Base-by-base conservation (phyloP, 1,284 basidiomycete species). In the Tilletia walkeri region DNA sequence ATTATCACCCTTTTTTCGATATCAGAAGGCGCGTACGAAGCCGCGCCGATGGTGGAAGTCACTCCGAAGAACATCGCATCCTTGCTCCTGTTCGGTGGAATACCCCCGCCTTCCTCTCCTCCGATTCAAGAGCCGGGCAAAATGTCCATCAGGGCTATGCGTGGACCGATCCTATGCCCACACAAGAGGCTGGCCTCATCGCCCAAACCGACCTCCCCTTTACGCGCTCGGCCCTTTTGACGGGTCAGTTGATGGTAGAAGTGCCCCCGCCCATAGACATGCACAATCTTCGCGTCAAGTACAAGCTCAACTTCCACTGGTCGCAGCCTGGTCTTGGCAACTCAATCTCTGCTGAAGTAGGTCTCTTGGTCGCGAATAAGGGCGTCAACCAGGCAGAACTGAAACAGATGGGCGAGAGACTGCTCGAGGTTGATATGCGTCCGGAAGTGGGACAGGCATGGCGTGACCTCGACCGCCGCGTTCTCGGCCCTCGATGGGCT, bases 81-180 rank as follows among this genome's bases (percentile, higher is more conserved):
- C 53, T 24, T 30, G 53, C 20, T 24, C 10, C 1, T 56, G 53
- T 56, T 14, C 18, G 24, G 53, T 56, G 53, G 53, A 24, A 56
- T 24, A 56, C 53, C 14, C 53, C 53, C 53, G 53, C 53, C 14
- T 56, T 56, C 53, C 53, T 56, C 24, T 14, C 53, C 20, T n/a
- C 53, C 16, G 53, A 56, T 24, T 30, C 24, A 30, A 30, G 24
- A 30, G 24, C 24, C 24, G 24, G 24, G 24, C 24, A 30, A 30
- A 30, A 30, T 30, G 24, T 30, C 24, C 24, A 30, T 30, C 53
- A 56, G 9, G 53, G 53, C 14, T 56, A 18, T 24, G 53, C 53
- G 14, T 56, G 53, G 53, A 56, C 53, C 10, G 53, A 56, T 24
- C 53, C 53, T 14, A 56, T 56, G 53, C 53, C 53, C 16, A 56